Base-by-base conservation (phyloP, 192 early-diverging fungal species). In the Gonapodya sp. region DNA sequence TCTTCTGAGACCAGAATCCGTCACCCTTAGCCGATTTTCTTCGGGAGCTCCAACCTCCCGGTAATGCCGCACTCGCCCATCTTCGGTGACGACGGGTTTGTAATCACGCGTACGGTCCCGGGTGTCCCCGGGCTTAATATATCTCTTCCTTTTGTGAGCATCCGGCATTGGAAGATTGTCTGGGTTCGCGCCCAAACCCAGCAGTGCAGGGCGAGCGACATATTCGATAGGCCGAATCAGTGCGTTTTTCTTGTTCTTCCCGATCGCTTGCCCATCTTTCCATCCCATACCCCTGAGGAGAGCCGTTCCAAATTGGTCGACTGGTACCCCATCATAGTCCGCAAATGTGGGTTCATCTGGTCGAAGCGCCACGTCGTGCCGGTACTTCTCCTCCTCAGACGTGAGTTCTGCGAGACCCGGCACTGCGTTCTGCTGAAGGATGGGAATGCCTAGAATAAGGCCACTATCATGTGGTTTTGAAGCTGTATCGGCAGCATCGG, bases 231-330 rank as follows among this genome's bases (percentile, higher is more conserved):
- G 75, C 8, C 30, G 30, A 77, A 77, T 34, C 75, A 18, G 34
- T 2, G 75, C 75, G 75, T 77, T 77, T 33, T 86, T 86, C 14
- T 82, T 82, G 80, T 89, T 89, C 73, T 83, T 88, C 18, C 87
- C 89, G 0, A 90, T 84, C 14, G 86, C 82, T 74, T 86, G 85
- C 36, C 93, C 93, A 72, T 92, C 90, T 64, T 89, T 91, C 94
- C 95, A 96, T 0, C 96, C 96, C 94, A 96, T 95, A 0, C 96
- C 96, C 18, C 94, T 87, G 75, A 97, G 84, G 80, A 96, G 85
- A 0, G 95, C 95, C 0, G 87, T 87, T 0, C 96, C 96, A 91
- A 97, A 97, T 74, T 93, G 91, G 77, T 96, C 94, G 0, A 97
- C 91, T 1, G 96, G 94, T 0, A 96, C 91, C 0, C 92, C 87